Evolutionary conservation across 257 asterid genomes (phyloP), one percentile per base, ranked within the genome.

Genomic region (Rehmannia glutinosa): DNA sequence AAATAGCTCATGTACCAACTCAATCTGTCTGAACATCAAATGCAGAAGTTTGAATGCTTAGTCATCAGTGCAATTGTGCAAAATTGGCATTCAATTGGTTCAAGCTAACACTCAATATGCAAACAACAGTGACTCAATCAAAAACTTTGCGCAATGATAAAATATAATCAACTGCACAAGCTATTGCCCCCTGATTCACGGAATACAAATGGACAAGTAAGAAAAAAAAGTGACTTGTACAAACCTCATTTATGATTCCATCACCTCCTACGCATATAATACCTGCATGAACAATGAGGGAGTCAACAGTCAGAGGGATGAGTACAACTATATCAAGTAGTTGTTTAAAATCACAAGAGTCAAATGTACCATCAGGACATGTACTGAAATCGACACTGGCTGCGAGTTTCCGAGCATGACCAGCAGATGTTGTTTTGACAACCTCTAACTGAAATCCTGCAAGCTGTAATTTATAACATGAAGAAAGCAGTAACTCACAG

Each of bases 181-280:
- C 36, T 65, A 64, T 20, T 33, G 56, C 63, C n/a, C 58, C 65
- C 72, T 57, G 38, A 59, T 72, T 28, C 42, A 57, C 17, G 7
- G 27, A 55, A 50, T 55, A 56, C 50, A 42, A 60, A 52, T 45
- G 30, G 32, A 52, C 52, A 28, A 62, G 63, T 30, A 72, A 56
- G 65, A 75, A 67, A 46, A 52, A 69, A 39, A 61, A 63, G 65
- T 47, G 63, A 35, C 59, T 47, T 16, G 32, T 70, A 62, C 74
- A 65, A 32, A 94, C 99, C 99, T 94, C 99, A 77, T 94, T 94
- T 74, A 94, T 86, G 72, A 94, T 86, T 58, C 99, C 99, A 75
- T 94, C 97, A 58, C 99, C 97, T 56, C 99, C 99, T 57, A 94
- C 99, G 62, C 99, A 94, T 77, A 94, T 91, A 72, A 94, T 91